Evolutionary conservation across 805 yeast genomes (phyloP).

Genomic region (Grigorovia jiainica): DNA sequence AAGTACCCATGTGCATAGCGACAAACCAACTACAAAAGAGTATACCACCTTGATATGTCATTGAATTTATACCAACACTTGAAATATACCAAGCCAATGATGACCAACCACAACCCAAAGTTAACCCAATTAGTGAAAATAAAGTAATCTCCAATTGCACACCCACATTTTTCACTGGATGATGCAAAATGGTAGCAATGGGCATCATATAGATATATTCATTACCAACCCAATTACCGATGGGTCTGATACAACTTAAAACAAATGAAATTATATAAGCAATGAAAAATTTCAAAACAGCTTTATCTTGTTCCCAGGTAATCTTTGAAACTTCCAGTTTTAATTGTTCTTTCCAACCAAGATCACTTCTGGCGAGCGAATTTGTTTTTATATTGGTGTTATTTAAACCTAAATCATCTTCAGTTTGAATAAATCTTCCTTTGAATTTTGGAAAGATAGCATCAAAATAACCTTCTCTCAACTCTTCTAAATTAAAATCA

Average conservation of each 20-base stretch:
- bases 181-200: slow-evolving; percentile 35
- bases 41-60: slow-evolving; percentile 38
- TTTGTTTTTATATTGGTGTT: no score
- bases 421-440: slow-evolving; percentile 1
- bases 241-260: slow-evolving; percentile 31
- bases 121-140: slow-evolving; percentile 32
- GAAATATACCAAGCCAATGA: slow-evolving; percentile 35
- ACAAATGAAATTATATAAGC: slow-evolving; percentile 34
- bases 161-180: slow-evolving; percentile 39
- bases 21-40: slow-evolving; percentile 34
- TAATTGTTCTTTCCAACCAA: no score
- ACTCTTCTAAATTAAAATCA: slow-evolving; percentile 34
- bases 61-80: slow-evolving; percentile 32
- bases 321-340: no score
- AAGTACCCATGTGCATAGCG: slow-evolving; percentile 31
- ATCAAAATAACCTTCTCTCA: slow-evolving; percentile 42
- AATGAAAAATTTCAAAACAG: slow-evolving; percentile 25
- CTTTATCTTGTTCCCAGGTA: neutral
- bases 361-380: no score
- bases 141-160: slow-evolving; percentile 38
- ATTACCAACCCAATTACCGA: slow-evolving; percentile 37
- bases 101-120: slow-evolving; percentile 38
- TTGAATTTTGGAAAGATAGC: slow-evolving; percentile 31
- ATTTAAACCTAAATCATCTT: no score
- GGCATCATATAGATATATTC: slow-evolving; percentile 33